A percentile compares a stretch with the other conserved stretches of the same genome.
phyloP scores from a whole-genome alignment of 495 filamentous ascomycete species.

The Penicillium cataractarum region DNA sequence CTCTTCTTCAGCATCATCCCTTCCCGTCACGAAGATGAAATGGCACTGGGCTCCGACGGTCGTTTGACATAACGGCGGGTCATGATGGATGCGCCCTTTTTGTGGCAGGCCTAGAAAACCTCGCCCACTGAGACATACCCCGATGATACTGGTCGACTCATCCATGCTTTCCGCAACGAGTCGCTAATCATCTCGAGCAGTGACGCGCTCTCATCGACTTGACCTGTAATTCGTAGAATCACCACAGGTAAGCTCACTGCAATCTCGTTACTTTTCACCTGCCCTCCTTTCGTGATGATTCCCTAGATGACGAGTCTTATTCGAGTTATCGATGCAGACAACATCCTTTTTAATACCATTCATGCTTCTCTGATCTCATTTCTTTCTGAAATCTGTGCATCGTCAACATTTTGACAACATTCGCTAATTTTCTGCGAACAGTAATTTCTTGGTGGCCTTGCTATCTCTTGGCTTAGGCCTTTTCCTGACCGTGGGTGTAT shows the following conservation, averaged over 20 bases:
- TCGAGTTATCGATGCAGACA: constrained; percentile 64
- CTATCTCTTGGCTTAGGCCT: neutral
- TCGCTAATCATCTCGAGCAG: constrained; percentile 38
- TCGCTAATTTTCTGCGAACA: constrained; percentile 32
- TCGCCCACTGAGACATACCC: constrained; percentile 84
- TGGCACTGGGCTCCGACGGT: constrained; percentile 99
- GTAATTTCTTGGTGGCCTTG: constrained; percentile 9
- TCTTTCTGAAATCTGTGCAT: constrained; percentile 14
- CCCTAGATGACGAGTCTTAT: constrained; percentile 67
- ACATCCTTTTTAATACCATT: constrained; percentile 58
- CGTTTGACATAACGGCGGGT: constrained; percentile 51
- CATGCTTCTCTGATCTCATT: constrained; percentile 56
- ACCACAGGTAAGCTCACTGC: constrained; percentile 23
- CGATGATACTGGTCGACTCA: constrained; percentile 26
- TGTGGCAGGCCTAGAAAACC: constrained; percentile 99
- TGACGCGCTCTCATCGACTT: constrained; percentile 8
- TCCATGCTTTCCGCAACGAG: constrained; percentile 26
- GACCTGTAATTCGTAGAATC: constrained; percentile 21
- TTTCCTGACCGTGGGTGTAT: constrained; percentile 35
- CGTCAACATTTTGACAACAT: constrained; percentile 19
- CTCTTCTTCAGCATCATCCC: constrained; percentile 14
- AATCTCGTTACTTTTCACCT: constrained; percentile 12
- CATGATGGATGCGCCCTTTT: constrained; percentile 88
- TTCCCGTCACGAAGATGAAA: constrained; percentile 76
- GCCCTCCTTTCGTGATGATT: constrained; percentile 49